phyloP scores from a whole-genome alignment of 495 filamentous ascomycete genomes.

The Apiosordaria backusii region DNA sequence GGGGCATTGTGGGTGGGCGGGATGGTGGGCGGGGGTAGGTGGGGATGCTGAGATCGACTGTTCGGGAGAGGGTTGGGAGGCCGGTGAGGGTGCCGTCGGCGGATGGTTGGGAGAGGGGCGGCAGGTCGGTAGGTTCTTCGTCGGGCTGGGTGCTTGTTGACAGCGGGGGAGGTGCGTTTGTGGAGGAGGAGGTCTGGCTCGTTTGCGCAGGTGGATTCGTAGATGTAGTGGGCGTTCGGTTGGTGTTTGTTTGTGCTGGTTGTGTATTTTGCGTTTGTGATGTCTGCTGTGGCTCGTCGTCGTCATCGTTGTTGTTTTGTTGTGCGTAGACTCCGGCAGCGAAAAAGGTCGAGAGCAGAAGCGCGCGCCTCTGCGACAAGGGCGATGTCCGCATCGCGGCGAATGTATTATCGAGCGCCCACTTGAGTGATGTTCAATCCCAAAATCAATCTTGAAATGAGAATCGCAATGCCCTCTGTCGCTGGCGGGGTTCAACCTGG shows the following conservation, averaged over 20 bases:
- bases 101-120: neutral
- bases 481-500: slow-evolving; percentile 2
- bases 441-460: no score
- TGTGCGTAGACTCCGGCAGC: slow-evolving; percentile 37
- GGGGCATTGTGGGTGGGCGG: slow-evolving; percentile 83
- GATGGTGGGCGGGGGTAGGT: slow-evolving; percentile 63
- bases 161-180: slow-evolving; percentile 3
- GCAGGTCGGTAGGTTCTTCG: neutral
- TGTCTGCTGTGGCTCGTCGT: neutral
- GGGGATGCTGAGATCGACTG: slow-evolving; percentile 33
- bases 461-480: no score
- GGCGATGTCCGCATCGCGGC: slow-evolving; percentile 27
- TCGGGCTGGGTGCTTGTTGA: slow-evolving; percentile 2
- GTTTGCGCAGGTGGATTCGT: neutral
- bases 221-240: neutral
- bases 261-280: neutral
- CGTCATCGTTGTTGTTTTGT: slow-evolving; percentile 17
- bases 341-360: slow-evolving; percentile 34
- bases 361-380: slow-evolving; percentile 35
- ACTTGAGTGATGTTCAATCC: neutral
- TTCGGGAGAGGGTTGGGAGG: slow-evolving; percentile 46
- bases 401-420: neutral
- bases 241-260: neutral
- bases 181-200: neutral
- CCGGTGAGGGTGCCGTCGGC: slow-evolving; percentile 23